Evolutionary conservation across 495 filamentous ascomycete genomes (phyloP).

Genomic region (Penicillium antarcticum): DNA sequence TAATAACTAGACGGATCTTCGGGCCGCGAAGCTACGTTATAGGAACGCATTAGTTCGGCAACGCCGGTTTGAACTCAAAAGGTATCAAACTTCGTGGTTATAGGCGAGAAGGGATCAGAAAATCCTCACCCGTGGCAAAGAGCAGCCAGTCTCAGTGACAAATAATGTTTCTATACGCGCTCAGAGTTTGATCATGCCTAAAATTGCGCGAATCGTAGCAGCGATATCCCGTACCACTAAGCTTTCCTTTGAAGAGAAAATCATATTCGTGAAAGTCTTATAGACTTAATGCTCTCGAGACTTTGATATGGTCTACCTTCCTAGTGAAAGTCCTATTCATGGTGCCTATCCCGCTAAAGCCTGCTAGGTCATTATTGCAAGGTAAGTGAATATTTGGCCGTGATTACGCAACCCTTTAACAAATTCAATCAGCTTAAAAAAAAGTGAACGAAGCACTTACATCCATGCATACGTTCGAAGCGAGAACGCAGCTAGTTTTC

Average conservation of each 20-base stretch:
- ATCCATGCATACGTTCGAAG: constrained; percentile 2
- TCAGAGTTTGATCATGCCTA: constrained; percentile 12
- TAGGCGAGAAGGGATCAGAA: constrained; percentile 12
- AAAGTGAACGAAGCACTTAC: constrained; percentile 4
- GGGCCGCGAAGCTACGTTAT: constrained; percentile 10
- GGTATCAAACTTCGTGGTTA: constrained; percentile 14
- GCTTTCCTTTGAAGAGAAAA: not conserved
- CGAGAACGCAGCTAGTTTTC: not conserved
- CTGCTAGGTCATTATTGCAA: constrained; percentile 2
- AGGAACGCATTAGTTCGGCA: constrained; percentile 9
- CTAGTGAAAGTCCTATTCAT: constrained; percentile 2
- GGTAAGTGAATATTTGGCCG: not conserved
- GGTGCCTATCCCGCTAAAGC: constrained; percentile 3
- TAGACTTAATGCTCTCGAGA: not conserved
- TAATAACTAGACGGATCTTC: not conserved
- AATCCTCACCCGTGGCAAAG: constrained; percentile 13
- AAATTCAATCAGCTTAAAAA: constrained; percentile 2
- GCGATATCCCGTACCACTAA: not conserved
- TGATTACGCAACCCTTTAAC: constrained; percentile 1
- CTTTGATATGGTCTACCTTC: constrained; percentile 1
- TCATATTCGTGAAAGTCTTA: not conserved
- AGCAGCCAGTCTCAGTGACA: constrained; percentile 1
- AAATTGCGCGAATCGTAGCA: constrained; percentile 12
- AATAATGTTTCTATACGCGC: constrained; percentile 12
- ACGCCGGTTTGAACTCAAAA: constrained; percentile 9